phyloP scores from a whole-genome alignment of 768 basidiomycete genomes.

The Suillus cothurnatus region DNA sequence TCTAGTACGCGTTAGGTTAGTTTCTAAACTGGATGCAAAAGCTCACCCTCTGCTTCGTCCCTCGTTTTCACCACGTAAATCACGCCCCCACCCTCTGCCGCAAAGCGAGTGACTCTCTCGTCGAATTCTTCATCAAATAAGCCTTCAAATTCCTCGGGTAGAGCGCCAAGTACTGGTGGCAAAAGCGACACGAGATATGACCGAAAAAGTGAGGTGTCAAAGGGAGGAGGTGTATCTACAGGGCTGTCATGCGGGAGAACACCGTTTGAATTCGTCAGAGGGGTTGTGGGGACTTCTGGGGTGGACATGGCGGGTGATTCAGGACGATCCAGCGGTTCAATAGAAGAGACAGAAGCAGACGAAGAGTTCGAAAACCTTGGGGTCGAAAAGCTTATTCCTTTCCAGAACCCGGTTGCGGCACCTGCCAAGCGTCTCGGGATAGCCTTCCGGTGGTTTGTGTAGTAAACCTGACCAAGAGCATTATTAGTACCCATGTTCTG shows the following conservation, averaged over 20 bases:
- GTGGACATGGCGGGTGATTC: constrained; percentile 13
- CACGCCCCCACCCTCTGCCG: constrained; percentile 72
- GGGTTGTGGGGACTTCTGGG: constrained; percentile 24
- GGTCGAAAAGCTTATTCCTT: constrained; percentile 22
- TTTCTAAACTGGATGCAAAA: constrained; percentile 5
- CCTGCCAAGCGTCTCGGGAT: constrained; percentile 24
- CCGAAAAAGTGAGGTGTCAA: constrained; percentile 72
- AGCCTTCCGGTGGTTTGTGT: constrained; percentile 30
- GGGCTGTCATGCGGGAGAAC: constrained; percentile 28
- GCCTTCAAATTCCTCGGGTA: constrained; percentile 60
- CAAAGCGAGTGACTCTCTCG: constrained; percentile 75
- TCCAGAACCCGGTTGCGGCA: constrained; percentile 26
- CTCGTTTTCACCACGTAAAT: constrained; percentile 82
- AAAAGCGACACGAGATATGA: constrained; percentile 71
- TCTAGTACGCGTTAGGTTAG: constrained; percentile 43
- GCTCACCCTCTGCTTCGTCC: constrained; percentile 73
- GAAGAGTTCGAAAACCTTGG: constrained; percentile 18
- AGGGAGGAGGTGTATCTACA: constrained; percentile 44
- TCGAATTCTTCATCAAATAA: constrained; percentile 76
- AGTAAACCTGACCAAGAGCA: constrained; percentile 33
- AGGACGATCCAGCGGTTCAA: constrained; percentile 10
- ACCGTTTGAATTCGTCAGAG: constrained; percentile 34
- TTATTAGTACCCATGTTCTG: constrained; percentile 13
- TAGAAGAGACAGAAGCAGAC: constrained; percentile 11
- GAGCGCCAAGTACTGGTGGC: constrained; percentile 81